Evolutionary conservation across 768 basidiomycete species (phyloP).

Genomic region (Hericium coralloides): DNA sequence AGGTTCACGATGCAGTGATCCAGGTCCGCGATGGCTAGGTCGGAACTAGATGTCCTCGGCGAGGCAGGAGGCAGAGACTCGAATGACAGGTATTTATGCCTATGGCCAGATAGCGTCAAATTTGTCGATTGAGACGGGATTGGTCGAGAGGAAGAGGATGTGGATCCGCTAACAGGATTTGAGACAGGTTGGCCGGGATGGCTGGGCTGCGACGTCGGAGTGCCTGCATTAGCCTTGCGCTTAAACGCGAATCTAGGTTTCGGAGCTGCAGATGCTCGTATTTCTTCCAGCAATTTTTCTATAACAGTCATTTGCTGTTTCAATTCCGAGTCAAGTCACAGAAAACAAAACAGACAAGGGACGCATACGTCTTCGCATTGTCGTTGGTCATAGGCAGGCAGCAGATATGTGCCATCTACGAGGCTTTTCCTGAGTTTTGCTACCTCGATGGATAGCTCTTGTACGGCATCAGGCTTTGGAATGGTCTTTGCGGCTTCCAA

Average conservation of each 20-base stretch:
- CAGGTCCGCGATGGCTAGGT: slow-evolving; percentile 61
- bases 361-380: slow-evolving; percentile 51
- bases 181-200: neutral
- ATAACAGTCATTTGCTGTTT: slow-evolving; percentile 57
- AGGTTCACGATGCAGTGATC: slow-evolving; percentile 66
- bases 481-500: slow-evolving; percentile 31
- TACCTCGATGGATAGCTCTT: slow-evolving; percentile 18
- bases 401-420: slow-evolving; percentile 50
- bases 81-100: slow-evolving; percentile 38
- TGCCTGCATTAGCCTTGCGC: slow-evolving; percentile 22
- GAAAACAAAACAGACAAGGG: neutral
- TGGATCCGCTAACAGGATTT: neutral
- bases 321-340: too few relatives aligned
- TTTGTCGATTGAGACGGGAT: slow-evolving; percentile 21
- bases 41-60: slow-evolving; percentile 29
- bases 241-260: slow-evolving; percentile 69
- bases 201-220: neutral
- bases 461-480: slow-evolving; percentile 15
- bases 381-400: slow-evolving; percentile 69
- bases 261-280: slow-evolving; percentile 35
- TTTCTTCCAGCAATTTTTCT: slow-evolving; percentile 44
- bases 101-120: slow-evolving; percentile 34
- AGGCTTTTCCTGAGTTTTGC: slow-evolving; percentile 55
- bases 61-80: slow-evolving; percentile 23
- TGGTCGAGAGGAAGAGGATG: neutral